These are phyloP conservation scores for Penicillium diatomitis DNA, from an alignment of 495 filamentous ascomycete genomes.

Conservation along the genomic window DNA sequence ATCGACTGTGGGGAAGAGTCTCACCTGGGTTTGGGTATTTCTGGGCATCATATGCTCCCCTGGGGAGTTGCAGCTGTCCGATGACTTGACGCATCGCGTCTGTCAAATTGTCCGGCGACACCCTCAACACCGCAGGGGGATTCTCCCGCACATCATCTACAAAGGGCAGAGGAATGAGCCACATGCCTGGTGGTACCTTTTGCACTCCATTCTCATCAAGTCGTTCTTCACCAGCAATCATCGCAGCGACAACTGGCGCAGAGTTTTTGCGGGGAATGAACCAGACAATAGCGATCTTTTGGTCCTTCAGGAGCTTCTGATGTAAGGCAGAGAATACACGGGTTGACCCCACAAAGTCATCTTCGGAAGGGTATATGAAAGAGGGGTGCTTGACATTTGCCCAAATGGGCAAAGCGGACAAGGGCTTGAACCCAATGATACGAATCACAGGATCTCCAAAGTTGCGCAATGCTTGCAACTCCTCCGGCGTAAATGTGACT, in stretches of 20 bases:
- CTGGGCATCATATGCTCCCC: conserved; percentile 67
- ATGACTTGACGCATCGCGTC: conserved; percentile 75
- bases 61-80: conserved; percentile 83
- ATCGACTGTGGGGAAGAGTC: conserved; percentile 1
- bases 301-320: conserved; percentile 66
- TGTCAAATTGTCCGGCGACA: conserved; percentile 58
- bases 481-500: conserved; percentile 74
- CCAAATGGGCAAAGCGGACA: conserved; percentile 69
- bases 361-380: conserved; percentile 93
- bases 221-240: conserved; percentile 64
- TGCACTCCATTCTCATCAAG: conserved; percentile 58
- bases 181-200: conserved; percentile 73
- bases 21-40: conserved; percentile 83
- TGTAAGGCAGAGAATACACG: conserved; percentile 88
- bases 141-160: conserved; percentile 81
- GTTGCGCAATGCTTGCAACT: conserved; percentile 62
- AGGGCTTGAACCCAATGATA: conserved; percentile 89
- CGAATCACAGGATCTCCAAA: conserved; percentile 78
- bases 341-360: conserved; percentile 80
- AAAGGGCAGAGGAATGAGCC: conserved; percentile 81
- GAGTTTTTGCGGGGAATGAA: conserved; percentile 75
- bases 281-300: conserved; percentile 83
- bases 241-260: conserved; percentile 65
- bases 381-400: conserved; percentile 74
- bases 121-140: conserved; percentile 47